A percentile compares a stretch with the other conserved stretches of the same genome.
Conservation (phyloP, 2,329 filamentous ascomycete genomes). For the Aspergillus tamarii region DNA sequence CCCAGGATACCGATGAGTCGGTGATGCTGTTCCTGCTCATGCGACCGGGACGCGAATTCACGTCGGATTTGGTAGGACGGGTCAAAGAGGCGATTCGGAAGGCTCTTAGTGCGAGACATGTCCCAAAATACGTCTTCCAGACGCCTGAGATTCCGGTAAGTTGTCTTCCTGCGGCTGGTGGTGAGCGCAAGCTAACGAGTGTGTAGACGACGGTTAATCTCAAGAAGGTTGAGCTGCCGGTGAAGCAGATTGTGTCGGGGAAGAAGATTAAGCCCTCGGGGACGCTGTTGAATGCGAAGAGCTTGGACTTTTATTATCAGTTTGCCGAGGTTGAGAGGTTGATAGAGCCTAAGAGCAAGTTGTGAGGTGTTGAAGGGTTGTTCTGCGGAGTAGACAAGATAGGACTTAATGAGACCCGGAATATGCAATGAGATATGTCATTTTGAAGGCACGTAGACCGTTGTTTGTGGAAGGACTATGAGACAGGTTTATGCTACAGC, state of each 20-base stretch:
- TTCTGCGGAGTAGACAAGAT: neutral
- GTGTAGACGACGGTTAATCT: slow-evolving; percentile 75
- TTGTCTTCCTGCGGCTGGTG: slow-evolving; percentile 20
- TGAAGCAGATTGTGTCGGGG: slow-evolving; percentile 82
- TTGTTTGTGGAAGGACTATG: neutral
- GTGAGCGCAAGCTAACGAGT: neutral
- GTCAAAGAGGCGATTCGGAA: slow-evolving; percentile 68
- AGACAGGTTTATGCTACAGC: no score
- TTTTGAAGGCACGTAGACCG: neutral
- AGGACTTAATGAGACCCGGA: no score
- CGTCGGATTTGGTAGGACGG: slow-evolving; percentile 55
- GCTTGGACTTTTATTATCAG: slow-evolving; percentile 76
- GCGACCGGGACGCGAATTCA: slow-evolving; percentile 62
- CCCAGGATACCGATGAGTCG: slow-evolving; percentile 59
- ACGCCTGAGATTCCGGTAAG: slow-evolving; percentile 78
- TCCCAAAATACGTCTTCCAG: slow-evolving; percentile 78
- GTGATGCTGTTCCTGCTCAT: slow-evolving; percentile 65
- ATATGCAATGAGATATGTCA: no score
- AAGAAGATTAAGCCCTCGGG: slow-evolving; percentile 74
- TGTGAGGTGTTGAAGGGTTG: slow-evolving; percentile 10
- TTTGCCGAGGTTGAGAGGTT: slow-evolving; percentile 72
- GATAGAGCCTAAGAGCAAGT: slow-evolving; percentile 39
- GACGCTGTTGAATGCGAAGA: slow-evolving; percentile 75
- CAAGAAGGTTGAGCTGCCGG: slow-evolving; percentile 82
- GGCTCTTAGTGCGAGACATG: slow-evolving; percentile 72